Conservation (phyloP, 148 eudicot genomes). For the Oxyria digyna region DNA sequence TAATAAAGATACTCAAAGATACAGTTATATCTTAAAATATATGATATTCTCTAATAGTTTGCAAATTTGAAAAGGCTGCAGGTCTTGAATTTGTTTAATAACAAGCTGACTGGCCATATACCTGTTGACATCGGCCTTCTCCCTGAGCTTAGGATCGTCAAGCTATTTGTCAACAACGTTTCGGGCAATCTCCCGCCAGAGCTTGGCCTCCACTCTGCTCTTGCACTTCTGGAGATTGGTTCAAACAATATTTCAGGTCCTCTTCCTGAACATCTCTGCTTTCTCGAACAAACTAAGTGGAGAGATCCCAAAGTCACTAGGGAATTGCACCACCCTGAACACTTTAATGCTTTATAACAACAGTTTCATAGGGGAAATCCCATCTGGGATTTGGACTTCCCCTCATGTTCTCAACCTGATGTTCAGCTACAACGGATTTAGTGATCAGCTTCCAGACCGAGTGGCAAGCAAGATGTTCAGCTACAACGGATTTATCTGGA, state of each 20-base stretch:
- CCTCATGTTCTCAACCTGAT: slow-evolving; percentile 15
- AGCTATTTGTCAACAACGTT: slow-evolving; percentile 34
- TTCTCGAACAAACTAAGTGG: slow-evolving; percentile 45
- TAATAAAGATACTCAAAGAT: too few species aligned
- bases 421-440: slow-evolving; percentile 33
- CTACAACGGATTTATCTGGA: slow-evolving; percentile 51
- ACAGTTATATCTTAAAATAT: too few species aligned
- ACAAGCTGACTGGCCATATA: slow-evolving; percentile 31
- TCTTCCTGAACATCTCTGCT: slow-evolving; percentile 47
- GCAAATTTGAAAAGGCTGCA: slow-evolving; percentile 21
- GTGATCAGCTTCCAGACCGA: slow-evolving; percentile 38
- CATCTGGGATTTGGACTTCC: slow-evolving; percentile 41
- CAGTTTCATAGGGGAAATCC: slow-evolving; percentile 42
- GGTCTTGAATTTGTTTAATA: slow-evolving; percentile 23
- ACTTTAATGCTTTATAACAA: slow-evolving; percentile 33
- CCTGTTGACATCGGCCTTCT: slow-evolving; percentile 33
- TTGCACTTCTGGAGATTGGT: slow-evolving; percentile 35
- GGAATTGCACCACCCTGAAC: slow-evolving; percentile 23
- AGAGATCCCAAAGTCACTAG: slow-evolving; percentile 43
- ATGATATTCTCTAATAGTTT: too few species aligned
- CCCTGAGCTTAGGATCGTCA: slow-evolving; percentile 18
- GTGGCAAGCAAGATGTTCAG: slow-evolving; percentile 36
- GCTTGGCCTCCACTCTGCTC: slow-evolving; percentile 49
- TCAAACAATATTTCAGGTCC: slow-evolving; percentile 43
- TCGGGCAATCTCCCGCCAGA: slow-evolving; percentile 49